Conservation (phyloP, 2,329 filamentous ascomycete genomes). For the Nemania sp. region DNA sequence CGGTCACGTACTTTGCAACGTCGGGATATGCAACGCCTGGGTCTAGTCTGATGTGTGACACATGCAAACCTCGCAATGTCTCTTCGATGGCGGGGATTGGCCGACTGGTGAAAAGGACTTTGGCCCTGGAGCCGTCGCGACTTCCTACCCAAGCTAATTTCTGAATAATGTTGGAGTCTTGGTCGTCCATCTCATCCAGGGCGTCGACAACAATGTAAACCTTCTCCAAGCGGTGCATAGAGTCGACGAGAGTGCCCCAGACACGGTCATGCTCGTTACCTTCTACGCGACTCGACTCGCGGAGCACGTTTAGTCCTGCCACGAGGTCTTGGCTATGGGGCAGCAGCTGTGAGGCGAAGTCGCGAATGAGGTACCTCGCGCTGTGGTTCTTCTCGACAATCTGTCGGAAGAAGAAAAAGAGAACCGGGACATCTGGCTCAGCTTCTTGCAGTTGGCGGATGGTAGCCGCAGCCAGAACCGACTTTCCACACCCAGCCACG, state of each 20-base stretch:
- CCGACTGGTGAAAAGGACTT: not conserved
- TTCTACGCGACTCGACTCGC: not conserved
- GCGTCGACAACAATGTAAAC: not conserved
- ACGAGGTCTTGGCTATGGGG: not conserved
- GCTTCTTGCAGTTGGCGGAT: not conserved
- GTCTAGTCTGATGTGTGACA: not conserved
- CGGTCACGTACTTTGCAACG: conserved; percentile 3
- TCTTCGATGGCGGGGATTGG: not conserved
- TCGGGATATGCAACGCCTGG: not conserved
- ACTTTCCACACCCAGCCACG: conserved; percentile 1
- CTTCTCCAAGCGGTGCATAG: not conserved
- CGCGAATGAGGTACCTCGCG: conserved; percentile 1
- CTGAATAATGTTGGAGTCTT: not conserved
- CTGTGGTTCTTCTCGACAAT: conserved; percentile 1
- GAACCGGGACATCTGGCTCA: not conserved
- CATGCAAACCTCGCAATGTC: not conserved
- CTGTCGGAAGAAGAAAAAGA: conserved; percentile 9
- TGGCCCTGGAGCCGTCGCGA: not conserved
- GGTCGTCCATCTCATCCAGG: conserved; percentile 1
- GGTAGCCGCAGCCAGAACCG: not conserved
- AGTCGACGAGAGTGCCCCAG: not conserved
- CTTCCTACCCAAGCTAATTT: not conserved
- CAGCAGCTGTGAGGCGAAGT: conserved; percentile 1
- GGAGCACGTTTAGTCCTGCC: not conserved
- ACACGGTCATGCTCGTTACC: not conserved